phyloP scores from a whole-genome alignment of 257 asterid species.

The Ocimum tenuiflorum region DNA sequence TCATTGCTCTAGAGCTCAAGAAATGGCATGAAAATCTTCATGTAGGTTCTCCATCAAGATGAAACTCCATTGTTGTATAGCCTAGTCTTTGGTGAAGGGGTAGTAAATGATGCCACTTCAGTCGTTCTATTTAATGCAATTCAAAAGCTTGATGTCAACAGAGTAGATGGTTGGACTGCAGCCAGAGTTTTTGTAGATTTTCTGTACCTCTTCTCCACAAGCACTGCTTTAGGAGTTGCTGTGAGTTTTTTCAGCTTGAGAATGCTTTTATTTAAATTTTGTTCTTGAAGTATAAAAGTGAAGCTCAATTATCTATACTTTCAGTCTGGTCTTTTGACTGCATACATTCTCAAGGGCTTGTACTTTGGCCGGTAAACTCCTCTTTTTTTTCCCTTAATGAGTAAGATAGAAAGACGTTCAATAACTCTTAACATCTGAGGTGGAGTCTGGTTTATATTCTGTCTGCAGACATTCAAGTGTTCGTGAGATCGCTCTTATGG shows the following conservation, averaged over 20 bases:
- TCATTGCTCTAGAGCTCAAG: neutral
- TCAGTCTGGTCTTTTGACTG: slow-evolving; percentile 83
- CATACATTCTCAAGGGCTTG: slow-evolving; percentile 65
- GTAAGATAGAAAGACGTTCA: neutral
- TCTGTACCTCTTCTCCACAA: slow-evolving; percentile 75
- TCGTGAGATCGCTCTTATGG: slow-evolving; percentile 86
- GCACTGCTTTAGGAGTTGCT: slow-evolving; percentile 80
- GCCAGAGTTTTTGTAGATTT: slow-evolving; percentile 47
- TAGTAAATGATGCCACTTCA: slow-evolving; percentile 93
- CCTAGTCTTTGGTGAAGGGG: slow-evolving; percentile 96
- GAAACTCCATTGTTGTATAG: slow-evolving; percentile 90
- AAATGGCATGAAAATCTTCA: neutral
- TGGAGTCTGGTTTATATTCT: slow-evolving; percentile 20
- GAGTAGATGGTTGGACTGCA: slow-evolving; percentile 61
- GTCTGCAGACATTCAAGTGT: slow-evolving; percentile 70
- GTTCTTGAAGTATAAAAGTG: neutral
- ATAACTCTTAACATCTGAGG: neutral
- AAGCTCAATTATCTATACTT: slow-evolving; percentile 17
- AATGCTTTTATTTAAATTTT: neutral
- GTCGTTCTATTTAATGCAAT: slow-evolving; percentile 89
- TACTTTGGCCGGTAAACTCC: slow-evolving; percentile 74
- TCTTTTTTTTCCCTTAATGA: neutral
- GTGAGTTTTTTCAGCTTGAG: slow-evolving; percentile 39
- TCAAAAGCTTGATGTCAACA: slow-evolving; percentile 70
- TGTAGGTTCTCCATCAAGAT: slow-evolving; percentile 86